Evolutionary conservation across 148 eudicot genomes (phyloP).

Genomic region (Dianthus caryophyllus): DNA sequence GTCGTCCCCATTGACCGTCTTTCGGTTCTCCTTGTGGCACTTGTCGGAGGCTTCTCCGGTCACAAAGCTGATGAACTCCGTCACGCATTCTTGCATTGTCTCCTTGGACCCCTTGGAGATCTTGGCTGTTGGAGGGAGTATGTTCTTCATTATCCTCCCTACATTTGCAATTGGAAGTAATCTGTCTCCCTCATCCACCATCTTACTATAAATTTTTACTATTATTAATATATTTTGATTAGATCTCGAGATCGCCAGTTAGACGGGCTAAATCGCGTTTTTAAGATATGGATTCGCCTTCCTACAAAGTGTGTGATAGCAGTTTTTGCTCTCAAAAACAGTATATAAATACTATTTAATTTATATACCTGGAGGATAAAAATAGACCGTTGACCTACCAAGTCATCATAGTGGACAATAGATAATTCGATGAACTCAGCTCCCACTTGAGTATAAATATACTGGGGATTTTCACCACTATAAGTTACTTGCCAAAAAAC

Average conservation of each 20-base stretch:
- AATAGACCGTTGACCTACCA: constrained; percentile 12
- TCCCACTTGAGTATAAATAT: neutral
- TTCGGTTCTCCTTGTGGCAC: constrained; percentile 64
- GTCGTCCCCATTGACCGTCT: constrained; percentile 57
- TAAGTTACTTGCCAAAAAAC: constrained; percentile 8
- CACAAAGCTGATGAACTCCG: constrained; percentile 57
- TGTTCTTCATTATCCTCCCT: constrained; percentile 52
- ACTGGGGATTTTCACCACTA: neutral
- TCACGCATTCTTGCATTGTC: constrained; percentile 52
- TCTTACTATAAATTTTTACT: too few species aligned
- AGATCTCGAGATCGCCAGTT: constrained; percentile 7
- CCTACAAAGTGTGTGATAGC: neutral
- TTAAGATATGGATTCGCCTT: constrained; percentile 7
- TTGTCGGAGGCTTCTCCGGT: constrained; percentile 56
- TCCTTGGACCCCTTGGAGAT: constrained; percentile 57
- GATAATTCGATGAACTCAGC: constrained; percentile 15
- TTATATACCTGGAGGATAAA: neutral
- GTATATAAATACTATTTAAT: neutral
- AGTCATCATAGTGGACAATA: constrained; percentile 25
- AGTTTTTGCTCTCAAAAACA: constrained; percentile 6
- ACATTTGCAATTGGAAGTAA: constrained; percentile 52
- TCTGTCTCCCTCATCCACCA: constrained; percentile 36
- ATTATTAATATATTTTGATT: neutral
- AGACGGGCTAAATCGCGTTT: neutral
- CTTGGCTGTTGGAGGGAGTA: constrained; percentile 46